Percentiles rank a stretch among this genome's conserved stretches.
Conservation (phyloP, 2,329 filamentous ascomycete genomes). For the Monascus ruber region DNA sequence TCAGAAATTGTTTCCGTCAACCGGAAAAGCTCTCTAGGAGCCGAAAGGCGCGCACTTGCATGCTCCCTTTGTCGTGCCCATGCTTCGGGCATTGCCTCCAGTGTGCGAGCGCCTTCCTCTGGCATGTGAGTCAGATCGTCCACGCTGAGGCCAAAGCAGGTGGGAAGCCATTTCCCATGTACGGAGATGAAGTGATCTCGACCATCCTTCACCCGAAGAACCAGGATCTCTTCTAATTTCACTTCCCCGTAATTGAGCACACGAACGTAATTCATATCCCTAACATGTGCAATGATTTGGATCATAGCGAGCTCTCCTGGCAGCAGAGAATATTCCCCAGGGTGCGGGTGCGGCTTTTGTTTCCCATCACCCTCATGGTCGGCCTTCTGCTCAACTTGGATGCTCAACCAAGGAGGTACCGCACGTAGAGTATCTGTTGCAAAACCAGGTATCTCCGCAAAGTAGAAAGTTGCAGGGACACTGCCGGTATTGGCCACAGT, state of each 20-base stretch:
- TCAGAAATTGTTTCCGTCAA: slow-evolving; percentile 70
- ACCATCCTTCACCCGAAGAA: slow-evolving; percentile 71
- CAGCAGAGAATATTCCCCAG: slow-evolving; percentile 54
- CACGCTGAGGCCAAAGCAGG: slow-evolving; percentile 74
- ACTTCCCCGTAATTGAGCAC: slow-evolving; percentile 58
- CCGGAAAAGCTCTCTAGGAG: slow-evolving; percentile 78
- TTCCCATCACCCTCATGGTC: slow-evolving; percentile 21
- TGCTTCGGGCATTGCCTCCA: slow-evolving; percentile 26
- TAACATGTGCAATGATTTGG: slow-evolving; percentile 56
- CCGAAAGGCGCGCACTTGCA: slow-evolving; percentile 52
- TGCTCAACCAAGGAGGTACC: slow-evolving; percentile 57
- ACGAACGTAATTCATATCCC: slow-evolving; percentile 51
- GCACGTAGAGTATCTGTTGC: slow-evolving; percentile 31
- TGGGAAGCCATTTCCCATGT: slow-evolving; percentile 65
- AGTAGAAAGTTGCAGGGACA: slow-evolving; percentile 65
- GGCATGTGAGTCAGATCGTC: slow-evolving; percentile 80
- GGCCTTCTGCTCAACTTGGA: slow-evolving; percentile 50
- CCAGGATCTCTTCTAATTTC: slow-evolving; percentile 71
- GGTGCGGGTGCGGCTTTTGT: slow-evolving; percentile 14
- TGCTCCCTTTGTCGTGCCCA: slow-evolving; percentile 20
- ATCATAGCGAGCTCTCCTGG: slow-evolving; percentile 74
- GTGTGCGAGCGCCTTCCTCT: slow-evolving; percentile 62
- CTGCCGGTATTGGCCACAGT: slow-evolving; percentile 89
- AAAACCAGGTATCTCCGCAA: slow-evolving; percentile 58
- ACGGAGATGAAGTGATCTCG: slow-evolving; percentile 86